These are phyloP conservation scores for Raphanus hybrid DNA, from an alignment of 441 rosid genomes.

Conservation along the genomic window DNA sequence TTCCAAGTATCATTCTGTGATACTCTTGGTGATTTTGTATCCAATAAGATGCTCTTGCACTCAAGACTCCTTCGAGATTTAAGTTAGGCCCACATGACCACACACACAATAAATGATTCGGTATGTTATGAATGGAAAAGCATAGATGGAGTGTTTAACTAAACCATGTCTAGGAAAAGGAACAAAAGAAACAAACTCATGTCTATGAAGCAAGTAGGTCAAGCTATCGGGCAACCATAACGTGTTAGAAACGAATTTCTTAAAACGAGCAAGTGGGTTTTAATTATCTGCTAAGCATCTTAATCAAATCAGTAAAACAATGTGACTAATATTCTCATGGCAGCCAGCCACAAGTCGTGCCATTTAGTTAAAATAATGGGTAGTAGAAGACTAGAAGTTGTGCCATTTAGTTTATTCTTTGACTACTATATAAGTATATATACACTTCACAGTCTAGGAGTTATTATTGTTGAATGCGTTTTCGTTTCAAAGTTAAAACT, in stretches of 20 bases:
- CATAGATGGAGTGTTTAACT: slow-evolving; percentile 40
- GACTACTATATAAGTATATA: background rate
- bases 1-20: background rate
- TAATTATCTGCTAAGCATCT: background rate
- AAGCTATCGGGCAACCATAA: slow-evolving; percentile 1
- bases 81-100: slow-evolving; percentile 30
- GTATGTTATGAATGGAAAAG: slow-evolving; percentile 12
- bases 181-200: background rate
- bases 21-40: slow-evolving; percentile 3
- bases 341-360: slow-evolving; percentile 10
- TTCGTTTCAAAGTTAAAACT: background rate
- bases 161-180: slow-evolving; percentile 29
- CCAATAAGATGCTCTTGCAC: slow-evolving; percentile 23
- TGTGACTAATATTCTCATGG: background rate
- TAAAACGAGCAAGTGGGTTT: background rate
- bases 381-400: slow-evolving; percentile 7
- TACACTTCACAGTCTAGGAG: background rate
- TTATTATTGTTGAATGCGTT: background rate
- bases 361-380: background rate
- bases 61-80: background rate
- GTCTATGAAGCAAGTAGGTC: slow-evolving; percentile 16
- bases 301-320: background rate
- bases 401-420: background rate
- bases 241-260: slow-evolving; percentile 26
- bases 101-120: background rate